A percentile compares a stretch with the other conserved stretches of the same genome.
phyloP scores from a whole-genome alignment of 208 protist species.

The Trypanosoma scelopori region DNA sequence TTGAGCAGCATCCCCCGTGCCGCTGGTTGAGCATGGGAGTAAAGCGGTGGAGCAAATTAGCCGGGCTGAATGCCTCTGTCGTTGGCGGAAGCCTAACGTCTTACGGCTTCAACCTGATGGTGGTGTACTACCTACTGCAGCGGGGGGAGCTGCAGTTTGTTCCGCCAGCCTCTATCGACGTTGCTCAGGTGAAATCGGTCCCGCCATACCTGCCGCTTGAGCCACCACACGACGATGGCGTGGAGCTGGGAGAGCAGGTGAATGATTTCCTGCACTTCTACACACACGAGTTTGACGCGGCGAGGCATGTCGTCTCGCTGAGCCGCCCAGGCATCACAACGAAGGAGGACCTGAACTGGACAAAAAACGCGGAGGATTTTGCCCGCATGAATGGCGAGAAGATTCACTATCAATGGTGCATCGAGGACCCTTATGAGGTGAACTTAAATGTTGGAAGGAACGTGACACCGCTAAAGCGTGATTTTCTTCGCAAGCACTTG shows the following conservation, averaged over 20 bases:
- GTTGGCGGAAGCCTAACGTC: slow-evolving; percentile 80
- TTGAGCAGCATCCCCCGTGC: slow-evolving; percentile 52
- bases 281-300: slow-evolving; percentile 64
- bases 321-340: slow-evolving; percentile 55
- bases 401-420: slow-evolving; percentile 84
- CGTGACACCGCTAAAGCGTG: slow-evolving; percentile 84
- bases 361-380: slow-evolving; percentile 72
- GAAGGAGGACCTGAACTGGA: slow-evolving; percentile 75
- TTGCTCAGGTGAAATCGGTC: slow-evolving; percentile 40
- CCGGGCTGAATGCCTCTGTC: slow-evolving; percentile 65
- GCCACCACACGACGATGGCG: slow-evolving; percentile 25
- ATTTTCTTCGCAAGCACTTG: slow-evolving; percentile 71
- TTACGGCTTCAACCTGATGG: slow-evolving; percentile 88
- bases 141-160: slow-evolving; percentile 61
- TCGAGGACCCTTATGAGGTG: slow-evolving; percentile 90
- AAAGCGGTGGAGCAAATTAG: slow-evolving; percentile 86
- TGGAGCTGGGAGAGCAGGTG: slow-evolving; percentile 57
- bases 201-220: slow-evolving; percentile 41
- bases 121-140: slow-evolving; percentile 79
- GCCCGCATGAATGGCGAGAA: slow-evolving; percentile 75
- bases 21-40: slow-evolving; percentile 79
- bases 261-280: slow-evolving; percentile 84
- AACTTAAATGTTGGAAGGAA: slow-evolving; percentile 87
- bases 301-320: slow-evolving; percentile 67
- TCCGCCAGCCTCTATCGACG: slow-evolving; percentile 43